Evolutionary conservation across 495 filamentous ascomycete species (phyloP), one percentile per base, ranked within the genome.

Genomic region (Gamarada debralockiae): DNA sequence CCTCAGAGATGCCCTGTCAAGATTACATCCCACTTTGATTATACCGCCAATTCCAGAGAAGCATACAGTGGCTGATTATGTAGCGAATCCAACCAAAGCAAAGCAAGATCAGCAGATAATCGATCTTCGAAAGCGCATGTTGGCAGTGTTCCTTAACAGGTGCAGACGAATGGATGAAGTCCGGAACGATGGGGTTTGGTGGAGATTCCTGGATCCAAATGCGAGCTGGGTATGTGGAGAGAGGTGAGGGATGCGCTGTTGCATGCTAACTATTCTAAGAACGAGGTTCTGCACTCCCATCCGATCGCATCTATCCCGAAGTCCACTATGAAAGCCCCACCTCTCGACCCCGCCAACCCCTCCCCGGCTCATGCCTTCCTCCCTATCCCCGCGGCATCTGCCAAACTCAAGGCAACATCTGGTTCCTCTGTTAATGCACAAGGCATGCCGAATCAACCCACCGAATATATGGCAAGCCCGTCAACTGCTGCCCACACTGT

Each of bases 21-120:
- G 86, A 54, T 75, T 98, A 50, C 95, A 97, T 60, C 93, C 93
- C 1, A 97, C 93, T 2, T 79, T 97, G 29, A 84, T 98, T 55
- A 87, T 98, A 47, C 93, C 93, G 0, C 93, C 93, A 2, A 98
- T 98, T 57, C 93, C 93, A 8, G 93, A 98, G 71, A 98, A 98
- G 67, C 93, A 97, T 65, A 90, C 89, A 48, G 92, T 97, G 86
- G 92, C 93, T 42, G 93, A 98, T 64, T 98, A 98, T 67, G 93
- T 93, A 21, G 92, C 95, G 17, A 96, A 96, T 58, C 93, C 93
- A 0, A 97, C 93, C 24, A 96, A 92, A 65, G 93, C 93, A 23
- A 98, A 97, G 68, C 93, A 97, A 69, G 95, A 98, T 67, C 84
- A 87, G 25, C 85, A 88, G 53, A 97, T 97, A 39, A 98, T 98